A percentile compares a stretch with the other conserved stretches of the same genome.
phyloP scores from a whole-genome alignment of 148 eudicot genomes.

The Rhododendron williamsianum region DNA sequence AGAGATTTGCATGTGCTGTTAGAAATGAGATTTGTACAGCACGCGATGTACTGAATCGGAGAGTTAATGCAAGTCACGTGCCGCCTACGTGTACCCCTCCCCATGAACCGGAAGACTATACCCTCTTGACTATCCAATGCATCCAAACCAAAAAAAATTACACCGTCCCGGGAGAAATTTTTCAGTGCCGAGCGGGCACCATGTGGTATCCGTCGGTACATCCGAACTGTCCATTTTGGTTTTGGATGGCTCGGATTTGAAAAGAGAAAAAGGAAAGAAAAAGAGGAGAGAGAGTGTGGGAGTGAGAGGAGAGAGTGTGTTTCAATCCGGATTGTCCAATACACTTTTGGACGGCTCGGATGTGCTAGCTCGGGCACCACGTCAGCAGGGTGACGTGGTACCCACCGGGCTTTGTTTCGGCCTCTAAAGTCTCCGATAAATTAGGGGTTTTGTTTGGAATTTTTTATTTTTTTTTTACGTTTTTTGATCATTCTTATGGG shows the following conservation, averaged over 20 bases:
- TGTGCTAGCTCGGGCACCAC: too few relatives aligned
- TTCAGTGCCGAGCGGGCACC: too few relatives aligned
- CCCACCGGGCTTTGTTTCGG: not conserved
- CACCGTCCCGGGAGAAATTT: not conserved
- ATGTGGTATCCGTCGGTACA: too few relatives aligned
- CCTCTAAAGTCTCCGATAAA: not conserved
- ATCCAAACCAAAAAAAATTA: not conserved
- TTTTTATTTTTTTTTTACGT: not conserved
- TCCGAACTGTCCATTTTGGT: too few relatives aligned
- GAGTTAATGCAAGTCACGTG: not conserved
- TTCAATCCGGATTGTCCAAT: too few relatives aligned
- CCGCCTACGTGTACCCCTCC: not conserved
- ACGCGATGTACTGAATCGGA: not conserved
- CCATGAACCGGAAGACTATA: not conserved
- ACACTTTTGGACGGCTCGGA: too few relatives aligned
- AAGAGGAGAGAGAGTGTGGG: too few relatives aligned
- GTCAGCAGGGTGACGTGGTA: too few relatives aligned
- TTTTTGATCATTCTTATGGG: not conserved
- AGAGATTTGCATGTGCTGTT: not conserved
- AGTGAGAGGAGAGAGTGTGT: too few relatives aligned
- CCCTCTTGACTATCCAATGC: not conserved
- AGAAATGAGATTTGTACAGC: not conserved
- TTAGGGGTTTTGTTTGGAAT: not conserved
- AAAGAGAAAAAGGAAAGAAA: too few relatives aligned
- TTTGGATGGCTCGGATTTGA: too few relatives aligned